Evolutionary conservation across 73 alveolate species (phyloP).

Genomic region (Symbiodinium natans): DNA sequence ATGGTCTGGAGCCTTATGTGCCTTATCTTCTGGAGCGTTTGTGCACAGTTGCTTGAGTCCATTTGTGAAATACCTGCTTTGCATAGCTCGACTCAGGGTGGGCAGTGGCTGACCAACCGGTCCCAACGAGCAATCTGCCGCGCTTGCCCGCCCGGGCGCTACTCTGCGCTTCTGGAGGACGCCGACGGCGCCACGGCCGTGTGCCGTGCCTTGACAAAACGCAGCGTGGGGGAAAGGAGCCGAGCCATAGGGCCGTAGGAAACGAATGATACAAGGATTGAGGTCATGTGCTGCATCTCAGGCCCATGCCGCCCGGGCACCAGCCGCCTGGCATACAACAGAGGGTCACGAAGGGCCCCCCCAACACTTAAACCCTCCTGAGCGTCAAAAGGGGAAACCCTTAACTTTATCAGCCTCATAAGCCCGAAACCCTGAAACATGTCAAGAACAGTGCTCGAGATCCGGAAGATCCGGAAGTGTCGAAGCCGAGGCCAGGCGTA

Average conservation of each 20-base stretch:
- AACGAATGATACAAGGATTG: too few species aligned
- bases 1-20: too few species aligned
- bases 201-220: background rate
- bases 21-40: too few species aligned
- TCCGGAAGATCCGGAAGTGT: too few species aligned
- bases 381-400: background rate
- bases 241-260: background rate
- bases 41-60: too few species aligned
- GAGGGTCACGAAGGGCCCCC: too few species aligned
- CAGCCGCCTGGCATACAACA: background rate
- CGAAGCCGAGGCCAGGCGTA: background rate
- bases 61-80: too few species aligned
- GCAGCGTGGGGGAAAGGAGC: background rate
- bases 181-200: background rate
- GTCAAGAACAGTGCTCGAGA: too few species aligned
- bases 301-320: background rate
- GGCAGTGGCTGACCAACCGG: background rate
- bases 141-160: slow-evolving; percentile 46
- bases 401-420: too few species aligned
- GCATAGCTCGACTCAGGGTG: background rate
- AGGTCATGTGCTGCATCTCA: background rate
- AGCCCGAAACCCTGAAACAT: background rate
- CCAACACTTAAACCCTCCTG: too few species aligned
- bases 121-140: background rate
- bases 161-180: background rate